Evolutionary conservation across 23 red algal species (phyloP).

Genomic region (Gracilaria caudata): DNA sequence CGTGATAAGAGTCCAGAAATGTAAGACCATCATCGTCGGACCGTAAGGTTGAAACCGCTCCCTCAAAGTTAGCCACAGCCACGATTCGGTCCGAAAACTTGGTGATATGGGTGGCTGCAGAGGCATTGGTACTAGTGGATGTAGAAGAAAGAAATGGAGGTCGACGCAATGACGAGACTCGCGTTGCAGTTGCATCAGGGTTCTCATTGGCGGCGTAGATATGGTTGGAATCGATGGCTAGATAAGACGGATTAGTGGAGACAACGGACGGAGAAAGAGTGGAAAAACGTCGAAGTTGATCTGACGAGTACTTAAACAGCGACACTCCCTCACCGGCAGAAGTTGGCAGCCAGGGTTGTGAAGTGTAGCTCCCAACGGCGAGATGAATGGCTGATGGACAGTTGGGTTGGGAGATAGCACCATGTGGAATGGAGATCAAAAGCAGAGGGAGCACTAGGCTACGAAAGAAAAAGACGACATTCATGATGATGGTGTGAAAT

Average conservation of each 20-base stretch:
- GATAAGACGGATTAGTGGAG: conserved; percentile 16
- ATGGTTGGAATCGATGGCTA: not conserved
- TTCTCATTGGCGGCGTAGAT: conserved; percentile 34
- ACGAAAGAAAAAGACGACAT: too few species aligned
- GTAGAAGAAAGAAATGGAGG: not conserved
- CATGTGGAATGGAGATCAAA: not conserved
- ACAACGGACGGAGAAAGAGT: not conserved
- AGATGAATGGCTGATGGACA: not conserved
- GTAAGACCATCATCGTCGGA: not conserved
- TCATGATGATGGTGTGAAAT: too few species aligned
- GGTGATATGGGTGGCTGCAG: not conserved
- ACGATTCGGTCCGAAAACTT: not conserved
- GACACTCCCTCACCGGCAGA: conserved; percentile 15
- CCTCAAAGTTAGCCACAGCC: conserved; percentile 8
- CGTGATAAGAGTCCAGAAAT: not conserved
- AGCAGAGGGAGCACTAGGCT: too few species aligned
- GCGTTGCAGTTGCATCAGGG: not conserved
- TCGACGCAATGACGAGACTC: not conserved
- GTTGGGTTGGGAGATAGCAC: not conserved
- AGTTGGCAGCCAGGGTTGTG: conserved; percentile 20
- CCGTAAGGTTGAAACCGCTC: not conserved
- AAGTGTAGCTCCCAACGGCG: conserved; percentile 10
- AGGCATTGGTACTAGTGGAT: not conserved
- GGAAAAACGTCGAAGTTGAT: not conserved
- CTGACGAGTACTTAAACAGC: not conserved